Conservation (phyloP, 1,284 basidiomycete genomes). For the Cystobasidium slooffiae region DNA sequence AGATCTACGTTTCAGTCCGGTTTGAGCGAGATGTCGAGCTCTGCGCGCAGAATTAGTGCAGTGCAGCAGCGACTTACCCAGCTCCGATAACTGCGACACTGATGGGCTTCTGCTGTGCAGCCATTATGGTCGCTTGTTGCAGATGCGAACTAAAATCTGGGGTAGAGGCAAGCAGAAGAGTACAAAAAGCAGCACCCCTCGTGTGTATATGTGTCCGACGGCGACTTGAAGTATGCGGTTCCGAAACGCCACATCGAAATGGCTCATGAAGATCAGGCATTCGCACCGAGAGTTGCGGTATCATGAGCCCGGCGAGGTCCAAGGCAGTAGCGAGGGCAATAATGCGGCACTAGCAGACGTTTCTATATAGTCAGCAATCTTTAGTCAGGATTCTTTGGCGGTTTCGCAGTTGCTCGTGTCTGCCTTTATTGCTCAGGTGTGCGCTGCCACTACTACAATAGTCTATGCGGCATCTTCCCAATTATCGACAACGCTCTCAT, state of each 20-base stretch:
- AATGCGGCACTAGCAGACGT: too few species aligned
- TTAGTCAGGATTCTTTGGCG: too few species aligned
- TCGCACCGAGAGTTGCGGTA: not conserved
- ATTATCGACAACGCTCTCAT: constrained; percentile 33
- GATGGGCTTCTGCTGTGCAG: not conserved
- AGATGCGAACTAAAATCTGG: too few species aligned
- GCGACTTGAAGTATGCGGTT: constrained; percentile 14
- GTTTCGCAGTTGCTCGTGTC: too few species aligned
- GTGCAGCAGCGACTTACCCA: constrained; percentile 37
- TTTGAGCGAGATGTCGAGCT: not conserved
- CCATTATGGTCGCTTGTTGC: not conserved
- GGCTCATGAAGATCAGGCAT: not conserved
- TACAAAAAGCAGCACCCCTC: too few species aligned
- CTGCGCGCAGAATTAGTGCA: not conserved
- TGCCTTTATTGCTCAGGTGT: too few species aligned
- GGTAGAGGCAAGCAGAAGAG: not conserved
- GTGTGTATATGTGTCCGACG: not conserved
- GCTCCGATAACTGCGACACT: constrained; percentile 43
- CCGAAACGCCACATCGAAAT: constrained; percentile 4
- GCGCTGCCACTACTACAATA: not conserved
- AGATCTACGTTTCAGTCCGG: not conserved
- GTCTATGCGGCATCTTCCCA: constrained; percentile 36
- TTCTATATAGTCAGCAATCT: too few species aligned
- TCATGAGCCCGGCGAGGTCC: too few species aligned
- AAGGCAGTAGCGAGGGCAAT: too few species aligned